Percentiles rank a stretch among this genome's conserved stretches.
phyloP scores from a whole-genome alignment of 805 yeast species.

The Myxozyma nipponensis region DNA sequence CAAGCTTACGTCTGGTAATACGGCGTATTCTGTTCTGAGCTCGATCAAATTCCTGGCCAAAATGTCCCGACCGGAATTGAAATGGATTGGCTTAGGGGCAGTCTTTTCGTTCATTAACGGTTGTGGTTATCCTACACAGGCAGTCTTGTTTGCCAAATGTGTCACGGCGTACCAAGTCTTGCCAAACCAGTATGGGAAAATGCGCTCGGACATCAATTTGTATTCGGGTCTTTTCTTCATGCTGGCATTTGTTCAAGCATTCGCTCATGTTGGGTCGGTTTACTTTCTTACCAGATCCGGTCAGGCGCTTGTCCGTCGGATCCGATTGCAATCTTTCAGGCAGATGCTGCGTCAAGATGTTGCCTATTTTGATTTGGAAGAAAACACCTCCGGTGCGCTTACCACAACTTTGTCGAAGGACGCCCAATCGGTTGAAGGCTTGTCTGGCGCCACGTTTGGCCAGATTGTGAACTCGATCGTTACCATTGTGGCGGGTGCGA shows the following conservation, averaged over 20 bases:
- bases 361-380: constrained; percentile 31
- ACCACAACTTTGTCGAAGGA: constrained; percentile 32
- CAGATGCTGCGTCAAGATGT: constrained; percentile 34
- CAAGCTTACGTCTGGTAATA: not conserved
- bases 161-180: constrained; percentile 34
- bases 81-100: constrained; percentile 7
- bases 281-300: constrained; percentile 15
- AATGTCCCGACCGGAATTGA: not conserved
- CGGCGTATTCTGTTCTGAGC: constrained; percentile 6
- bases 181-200: constrained; percentile 34
- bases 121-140: constrained; percentile 29
- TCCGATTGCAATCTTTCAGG: constrained; percentile 28
- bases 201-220: constrained; percentile 37
- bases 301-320: constrained; percentile 29
- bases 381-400: constrained; percentile 32
- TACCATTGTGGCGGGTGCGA: constrained; percentile 32
- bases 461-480: constrained; percentile 38
- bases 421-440: constrained; percentile 32
- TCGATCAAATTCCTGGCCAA: constrained; percentile 7
- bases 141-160: constrained; percentile 38
- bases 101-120: constrained; percentile 5
- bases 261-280: not conserved
- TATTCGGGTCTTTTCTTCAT: constrained; percentile 23
- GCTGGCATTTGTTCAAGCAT: constrained; percentile 18
- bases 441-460: constrained; percentile 33